These are phyloP conservation scores for Annulohypoxylon moriforme DNA, from an alignment of 495 filamentous ascomycete genomes.

Conservation along the genomic window DNA sequence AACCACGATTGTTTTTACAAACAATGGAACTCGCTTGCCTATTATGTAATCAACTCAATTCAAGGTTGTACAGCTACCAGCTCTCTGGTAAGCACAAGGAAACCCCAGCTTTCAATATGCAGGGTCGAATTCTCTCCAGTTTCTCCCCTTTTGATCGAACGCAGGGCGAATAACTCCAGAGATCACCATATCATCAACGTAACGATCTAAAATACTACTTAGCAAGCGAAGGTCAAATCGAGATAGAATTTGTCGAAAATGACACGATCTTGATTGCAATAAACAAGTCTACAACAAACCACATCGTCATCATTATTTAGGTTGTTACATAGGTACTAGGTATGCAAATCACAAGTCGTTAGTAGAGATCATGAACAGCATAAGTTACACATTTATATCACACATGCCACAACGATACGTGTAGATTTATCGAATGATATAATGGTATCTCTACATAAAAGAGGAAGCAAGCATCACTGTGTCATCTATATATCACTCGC, in stretches of 20 bases:
- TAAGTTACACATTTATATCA: neutral
- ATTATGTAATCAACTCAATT: neutral
- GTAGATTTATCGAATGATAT: too few relatives aligned
- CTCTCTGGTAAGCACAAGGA: constrained; percentile 6
- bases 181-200: too few relatives aligned
- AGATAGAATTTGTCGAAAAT: neutral
- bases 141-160: neutral
- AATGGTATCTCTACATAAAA: too few relatives aligned
- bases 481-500: too few relatives aligned
- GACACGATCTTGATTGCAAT: neutral
- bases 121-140: neutral
- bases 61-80: neutral
- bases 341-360: neutral
- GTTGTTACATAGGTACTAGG: too few relatives aligned
- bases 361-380: neutral
- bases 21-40: neutral
- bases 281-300: neutral
- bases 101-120: constrained; percentile 7
- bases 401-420: neutral
- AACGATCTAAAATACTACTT: neutral
- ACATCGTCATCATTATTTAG: too few relatives aligned
- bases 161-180: neutral
- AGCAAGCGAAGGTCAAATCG: neutral
- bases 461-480: neutral
- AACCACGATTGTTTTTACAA: constrained; percentile 2